Percentiles rank a stretch among this genome's conserved stretches.
phyloP scores from a whole-genome alignment of 2,329 filamentous ascomycete species.

The Aspergillus hortae region DNA sequence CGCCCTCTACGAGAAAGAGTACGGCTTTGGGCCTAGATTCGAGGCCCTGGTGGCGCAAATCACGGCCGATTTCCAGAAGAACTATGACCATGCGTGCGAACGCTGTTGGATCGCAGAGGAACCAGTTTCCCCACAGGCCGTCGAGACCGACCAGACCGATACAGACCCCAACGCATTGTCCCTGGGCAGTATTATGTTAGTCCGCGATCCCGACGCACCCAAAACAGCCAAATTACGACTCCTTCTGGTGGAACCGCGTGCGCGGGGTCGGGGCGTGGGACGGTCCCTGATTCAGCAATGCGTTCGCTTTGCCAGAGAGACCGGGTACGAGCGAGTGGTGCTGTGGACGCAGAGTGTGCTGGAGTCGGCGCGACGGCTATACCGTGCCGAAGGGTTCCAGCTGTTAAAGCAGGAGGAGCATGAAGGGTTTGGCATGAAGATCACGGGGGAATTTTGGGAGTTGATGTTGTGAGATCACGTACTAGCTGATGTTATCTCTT shows the following conservation, averaged over 20 bases:
- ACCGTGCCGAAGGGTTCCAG: constrained; percentile 21
- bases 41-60: constrained; percentile 17
- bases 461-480: constrained; percentile 8
- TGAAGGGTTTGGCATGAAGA: constrained; percentile 15
- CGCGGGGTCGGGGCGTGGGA: constrained; percentile 21
- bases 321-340: constrained; percentile 17
- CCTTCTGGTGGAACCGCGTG: constrained; percentile 21
- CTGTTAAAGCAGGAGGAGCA: constrained; percentile 17
- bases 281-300: constrained; percentile 17
- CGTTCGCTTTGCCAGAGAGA: constrained; percentile 19
- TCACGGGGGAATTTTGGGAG: constrained; percentile 23
- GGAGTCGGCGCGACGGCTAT: constrained; percentile 17
- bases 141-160: background rate
- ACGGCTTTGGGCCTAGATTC: constrained; percentile 19
- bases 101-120: constrained; percentile 25
- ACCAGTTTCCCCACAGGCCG: background rate
- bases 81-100: constrained; percentile 17
- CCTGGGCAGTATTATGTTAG: constrained; percentile 24
- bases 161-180: background rate
- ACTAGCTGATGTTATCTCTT: no score
- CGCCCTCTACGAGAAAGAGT: constrained; percentile 18
- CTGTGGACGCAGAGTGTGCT: constrained; percentile 24
- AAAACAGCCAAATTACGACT: constrained; percentile 23
- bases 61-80: constrained; percentile 19
- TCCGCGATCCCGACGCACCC: constrained; percentile 14